Conservation (phyloP, 1,139 yeast genomes). For the Waltiozyma sp. region DNA sequence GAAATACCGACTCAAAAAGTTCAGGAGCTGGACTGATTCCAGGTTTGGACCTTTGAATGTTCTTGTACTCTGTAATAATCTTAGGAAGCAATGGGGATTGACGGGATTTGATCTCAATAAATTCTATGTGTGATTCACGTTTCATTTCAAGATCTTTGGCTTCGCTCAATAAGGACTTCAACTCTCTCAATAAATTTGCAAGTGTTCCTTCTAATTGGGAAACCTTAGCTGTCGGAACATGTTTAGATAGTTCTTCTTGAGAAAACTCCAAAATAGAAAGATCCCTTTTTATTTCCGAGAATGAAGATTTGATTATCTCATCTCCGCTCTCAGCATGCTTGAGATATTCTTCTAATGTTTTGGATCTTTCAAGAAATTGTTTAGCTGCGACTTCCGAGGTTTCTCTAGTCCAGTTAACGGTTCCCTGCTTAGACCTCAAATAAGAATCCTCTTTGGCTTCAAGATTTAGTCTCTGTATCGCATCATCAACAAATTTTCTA, state of each 20-base stretch:
- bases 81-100: constrained; percentile 41
- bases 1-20: constrained; percentile 26
- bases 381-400: constrained; percentile 29
- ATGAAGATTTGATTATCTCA: constrained; percentile 32
- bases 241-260: constrained; percentile 28
- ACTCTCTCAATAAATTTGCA: constrained; percentile 27
- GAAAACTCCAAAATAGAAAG: constrained; percentile 36
- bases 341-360: constrained; percentile 38
- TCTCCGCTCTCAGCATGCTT: constrained; percentile 58
- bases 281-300: constrained; percentile 30
- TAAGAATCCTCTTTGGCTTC: constrained; percentile 49
- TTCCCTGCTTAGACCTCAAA: constrained; percentile 37
- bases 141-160: constrained; percentile 19
- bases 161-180: constrained; percentile 30
- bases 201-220: constrained; percentile 31
- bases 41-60: constrained; percentile 21
- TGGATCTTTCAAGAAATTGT: constrained; percentile 29
- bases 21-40: constrained; percentile 16
- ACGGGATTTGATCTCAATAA: constrained; percentile 33
- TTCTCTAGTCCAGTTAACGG: constrained; percentile 37
- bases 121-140: constrained; percentile 31
- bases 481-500: constrained; percentile 30
- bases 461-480: constrained; percentile 33
- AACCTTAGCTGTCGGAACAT: constrained; percentile 40
- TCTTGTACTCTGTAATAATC: constrained; percentile 36